phyloP scores from a whole-genome alignment of 1,139 yeast genomes.

The Saccharomyces hybrid region DNA sequence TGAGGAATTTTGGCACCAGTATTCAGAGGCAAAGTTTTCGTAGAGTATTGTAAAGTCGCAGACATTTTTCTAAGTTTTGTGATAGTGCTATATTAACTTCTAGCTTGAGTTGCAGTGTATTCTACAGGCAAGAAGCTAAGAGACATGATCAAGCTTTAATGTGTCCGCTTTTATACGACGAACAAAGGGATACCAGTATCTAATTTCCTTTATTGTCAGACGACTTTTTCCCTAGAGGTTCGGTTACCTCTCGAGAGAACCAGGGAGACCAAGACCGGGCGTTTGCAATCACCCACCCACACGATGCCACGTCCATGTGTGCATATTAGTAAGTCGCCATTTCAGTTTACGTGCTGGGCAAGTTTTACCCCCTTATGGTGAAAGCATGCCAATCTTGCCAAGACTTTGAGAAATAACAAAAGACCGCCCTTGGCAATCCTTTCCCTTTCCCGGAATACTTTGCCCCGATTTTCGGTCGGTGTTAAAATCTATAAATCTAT shows the following conservation, averaged over 20 bases:
- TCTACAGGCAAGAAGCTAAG: not conserved
- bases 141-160: not conserved
- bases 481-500: not conserved
- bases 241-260: not conserved
- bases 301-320: not conserved
- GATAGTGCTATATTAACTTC: not conserved
- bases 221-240: not conserved
- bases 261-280: not conserved
- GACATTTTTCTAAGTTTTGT: not conserved
- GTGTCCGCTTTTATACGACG: not conserved
- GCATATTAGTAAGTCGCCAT: not conserved
- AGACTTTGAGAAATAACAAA: not conserved
- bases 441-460: not conserved
- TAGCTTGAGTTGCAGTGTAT: not conserved
- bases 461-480: not conserved
- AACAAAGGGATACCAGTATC: not conserved
- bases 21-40: constrained; percentile 42
- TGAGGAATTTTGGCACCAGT: constrained; percentile 60
- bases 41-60: constrained; percentile 13
- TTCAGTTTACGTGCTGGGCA: not conserved
- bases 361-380: not conserved
- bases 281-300: not conserved
- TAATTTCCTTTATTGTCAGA: not conserved
- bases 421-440: not conserved
- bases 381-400: not conserved